These are phyloP conservation scores for Candida labiduridarum DNA, from an alignment of 1,139 yeast species.

Conservation along the genomic window DNA sequence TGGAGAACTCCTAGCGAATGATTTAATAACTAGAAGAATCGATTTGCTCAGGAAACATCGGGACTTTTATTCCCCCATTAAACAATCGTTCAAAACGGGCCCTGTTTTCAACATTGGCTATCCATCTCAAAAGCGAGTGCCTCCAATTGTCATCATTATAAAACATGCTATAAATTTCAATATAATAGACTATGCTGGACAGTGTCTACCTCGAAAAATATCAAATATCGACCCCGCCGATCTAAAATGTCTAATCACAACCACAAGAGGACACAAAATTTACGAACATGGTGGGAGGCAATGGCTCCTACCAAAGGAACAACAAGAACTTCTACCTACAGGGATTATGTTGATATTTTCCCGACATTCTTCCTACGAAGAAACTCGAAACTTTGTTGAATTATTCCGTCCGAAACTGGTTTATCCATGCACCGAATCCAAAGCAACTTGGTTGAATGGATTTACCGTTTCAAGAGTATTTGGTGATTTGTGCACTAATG, in stretches of 20 bases:
- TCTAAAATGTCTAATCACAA: conserved; percentile 19
- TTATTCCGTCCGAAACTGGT: conserved; percentile 47
- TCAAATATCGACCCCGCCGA: conserved; percentile 20
- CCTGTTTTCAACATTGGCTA: conserved; percentile 13
- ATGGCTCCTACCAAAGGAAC: conserved; percentile 33
- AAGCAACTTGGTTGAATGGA: conserved; percentile 41
- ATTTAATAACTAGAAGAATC: conserved; percentile 23
- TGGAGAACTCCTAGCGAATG: conserved; percentile 36
- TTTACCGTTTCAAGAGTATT: conserved; percentile 46
- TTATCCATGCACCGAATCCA: conserved; percentile 46
- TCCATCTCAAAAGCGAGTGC: neutral
- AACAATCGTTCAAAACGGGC: neutral
- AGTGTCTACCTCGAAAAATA: conserved; percentile 28
- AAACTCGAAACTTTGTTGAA: conserved; percentile 39
- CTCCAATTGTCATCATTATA: conserved; percentile 17
- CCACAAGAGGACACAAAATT: conserved; percentile 28
- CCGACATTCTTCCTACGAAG: conserved; percentile 57
- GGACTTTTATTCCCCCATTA: conserved; percentile 5
- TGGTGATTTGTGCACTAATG: conserved; percentile 38
- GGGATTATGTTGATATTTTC: conserved; percentile 48
- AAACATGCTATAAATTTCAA: conserved; percentile 47
- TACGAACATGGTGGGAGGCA: conserved; percentile 23
- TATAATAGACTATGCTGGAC: conserved; percentile 34
- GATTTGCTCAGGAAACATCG: conserved; percentile 7
- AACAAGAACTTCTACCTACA: conserved; percentile 39